These are phyloP conservation scores for Nepenthes gracilis DNA, from an alignment of 148 eudicot genomes.

Conservation along the genomic window DNA sequence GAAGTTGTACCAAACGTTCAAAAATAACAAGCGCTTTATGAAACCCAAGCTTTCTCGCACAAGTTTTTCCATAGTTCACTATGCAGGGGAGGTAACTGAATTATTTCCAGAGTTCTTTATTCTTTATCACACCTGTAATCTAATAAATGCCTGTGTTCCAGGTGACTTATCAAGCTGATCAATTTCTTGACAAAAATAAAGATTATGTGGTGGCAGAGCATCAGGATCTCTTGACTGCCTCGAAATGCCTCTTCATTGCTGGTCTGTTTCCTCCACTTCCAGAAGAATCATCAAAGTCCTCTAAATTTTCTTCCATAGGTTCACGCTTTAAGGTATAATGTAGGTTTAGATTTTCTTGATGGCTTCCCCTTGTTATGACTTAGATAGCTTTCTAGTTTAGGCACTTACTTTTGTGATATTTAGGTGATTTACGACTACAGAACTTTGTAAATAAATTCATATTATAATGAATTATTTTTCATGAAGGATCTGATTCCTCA, in stretches of 20 bases:
- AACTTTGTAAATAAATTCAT: no score
- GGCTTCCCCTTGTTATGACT: background rate
- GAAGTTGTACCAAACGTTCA: conserved; percentile 89
- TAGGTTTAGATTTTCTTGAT: background rate
- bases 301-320: conserved; percentile 98
- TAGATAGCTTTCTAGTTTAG: background rate
- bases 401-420: conserved; percentile 1
- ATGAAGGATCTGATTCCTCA: no score
- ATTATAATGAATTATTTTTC: no score
- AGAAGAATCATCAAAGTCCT: conserved; percentile 82
- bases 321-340: conserved; percentile 91
- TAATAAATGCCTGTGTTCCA: conserved; percentile 20
- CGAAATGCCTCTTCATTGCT: conserved; percentile 83
- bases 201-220: conserved; percentile 99
- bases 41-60: conserved; percentile 99
- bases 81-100: conserved; percentile 85
- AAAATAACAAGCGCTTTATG: conserved; percentile 73
- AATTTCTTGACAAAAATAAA: conserved; percentile 94
- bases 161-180: conserved; percentile 92
- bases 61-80: conserved; percentile 85
- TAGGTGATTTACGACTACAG: no score
- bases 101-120: background rate
- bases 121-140: conserved; percentile 1
- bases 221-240: conserved; percentile 86
- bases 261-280: conserved; percentile 88